Conservation (phyloP, 345 rosid species). For the Noccaea caerulescens region DNA sequence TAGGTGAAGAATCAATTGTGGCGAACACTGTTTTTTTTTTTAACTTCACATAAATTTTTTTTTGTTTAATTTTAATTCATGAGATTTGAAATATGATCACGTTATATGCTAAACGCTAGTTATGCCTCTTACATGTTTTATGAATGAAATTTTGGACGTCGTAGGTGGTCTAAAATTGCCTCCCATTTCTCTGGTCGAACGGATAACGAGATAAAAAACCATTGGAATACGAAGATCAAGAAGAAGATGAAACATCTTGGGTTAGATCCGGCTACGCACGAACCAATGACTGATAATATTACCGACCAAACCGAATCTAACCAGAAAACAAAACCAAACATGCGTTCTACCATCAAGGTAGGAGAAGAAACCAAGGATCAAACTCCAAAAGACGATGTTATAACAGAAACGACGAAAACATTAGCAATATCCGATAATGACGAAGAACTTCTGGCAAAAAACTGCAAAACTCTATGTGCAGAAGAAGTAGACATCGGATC, state of each 20-base stretch:
- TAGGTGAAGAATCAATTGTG: neutral
- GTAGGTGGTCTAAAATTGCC: slow-evolving; percentile 95
- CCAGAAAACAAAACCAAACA: slow-evolving; percentile 26
- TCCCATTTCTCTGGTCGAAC: slow-evolving; percentile 90
- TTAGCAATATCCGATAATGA: slow-evolving; percentile 16
- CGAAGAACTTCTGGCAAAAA: slow-evolving; percentile 39
- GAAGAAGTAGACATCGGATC: slow-evolving; percentile 50
- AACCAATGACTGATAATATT: slow-evolving; percentile 40
- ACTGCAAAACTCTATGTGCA: slow-evolving; percentile 45
- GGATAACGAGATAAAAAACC: slow-evolving; percentile 93
- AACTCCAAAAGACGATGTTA: slow-evolving; percentile 37
- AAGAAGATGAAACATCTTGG: slow-evolving; percentile 76
- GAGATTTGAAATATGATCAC: slow-evolving; percentile 11
- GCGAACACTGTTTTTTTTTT: neutral
- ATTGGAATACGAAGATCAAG: slow-evolving; percentile 91
- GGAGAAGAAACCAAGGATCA: slow-evolving; percentile 37
- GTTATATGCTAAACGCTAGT: neutral
- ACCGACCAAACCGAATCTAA: slow-evolving; percentile 31
- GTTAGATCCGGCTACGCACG: slow-evolving; percentile 65
- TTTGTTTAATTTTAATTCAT: neutral
- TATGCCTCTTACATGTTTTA: slow-evolving; percentile 2
- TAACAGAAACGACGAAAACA: slow-evolving; percentile 17
- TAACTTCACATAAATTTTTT: neutral
- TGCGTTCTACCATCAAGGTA: slow-evolving; percentile 27
- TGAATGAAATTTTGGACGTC: slow-evolving; percentile 18